phyloP scores from a whole-genome alignment of 768 basidiomycete genomes.

The Amanita subjunquillea region DNA sequence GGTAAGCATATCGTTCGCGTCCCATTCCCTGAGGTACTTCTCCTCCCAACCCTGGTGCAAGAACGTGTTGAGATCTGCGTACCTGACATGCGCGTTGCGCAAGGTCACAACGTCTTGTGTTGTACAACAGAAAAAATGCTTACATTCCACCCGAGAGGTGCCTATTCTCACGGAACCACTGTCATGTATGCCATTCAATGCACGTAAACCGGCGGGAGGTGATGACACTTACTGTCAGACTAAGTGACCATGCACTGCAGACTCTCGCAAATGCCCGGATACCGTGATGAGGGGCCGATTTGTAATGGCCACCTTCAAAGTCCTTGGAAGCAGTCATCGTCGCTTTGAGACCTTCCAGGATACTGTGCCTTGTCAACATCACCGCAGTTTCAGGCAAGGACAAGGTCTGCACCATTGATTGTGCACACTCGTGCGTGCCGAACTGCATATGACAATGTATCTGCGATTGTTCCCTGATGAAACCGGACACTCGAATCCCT shows the following conservation, averaged over 20 bases:
- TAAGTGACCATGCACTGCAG: constrained; percentile 51
- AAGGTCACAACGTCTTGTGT: neutral
- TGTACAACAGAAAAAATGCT: constrained; percentile 5
- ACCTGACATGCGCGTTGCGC: constrained; percentile 17
- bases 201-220: neutral
- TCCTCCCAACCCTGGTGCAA: constrained; percentile 43
- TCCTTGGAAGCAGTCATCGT: constrained; percentile 44
- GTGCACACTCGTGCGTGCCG: constrained; percentile 10
- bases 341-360: constrained; percentile 49
- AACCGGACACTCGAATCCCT: no score
- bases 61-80: constrained; percentile 37
- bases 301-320: constrained; percentile 46
- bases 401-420: constrained; percentile 34
- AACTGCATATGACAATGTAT: no score
- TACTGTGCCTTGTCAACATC: constrained; percentile 20
- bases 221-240: constrained; percentile 33
- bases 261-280: constrained; percentile 46
- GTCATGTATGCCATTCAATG: neutral
- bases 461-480: neutral
- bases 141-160: constrained; percentile 32
- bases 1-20: constrained; percentile 44
- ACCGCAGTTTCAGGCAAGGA: neutral
- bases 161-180: constrained; percentile 47
- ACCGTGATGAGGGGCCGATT: constrained; percentile 31
- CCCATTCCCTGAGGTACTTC: constrained; percentile 31